Percentiles rank a stretch among this genome's conserved stretches.
These are phyloP conservation scores for Vanderwaltozyma yarrowii DNA, from an alignment of 805 yeast species.

Conservation along the genomic window DNA sequence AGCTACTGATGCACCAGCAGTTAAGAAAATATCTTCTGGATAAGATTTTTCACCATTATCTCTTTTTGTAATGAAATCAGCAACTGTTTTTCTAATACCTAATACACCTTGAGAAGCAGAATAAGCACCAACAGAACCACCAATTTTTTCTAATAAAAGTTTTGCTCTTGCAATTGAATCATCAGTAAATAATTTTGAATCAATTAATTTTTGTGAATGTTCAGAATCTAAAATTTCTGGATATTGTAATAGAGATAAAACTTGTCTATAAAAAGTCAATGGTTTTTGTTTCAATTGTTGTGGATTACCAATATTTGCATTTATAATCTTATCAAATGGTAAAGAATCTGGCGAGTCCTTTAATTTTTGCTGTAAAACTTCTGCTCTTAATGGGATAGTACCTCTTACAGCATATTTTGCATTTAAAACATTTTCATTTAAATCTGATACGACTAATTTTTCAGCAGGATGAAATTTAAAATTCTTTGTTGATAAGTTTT, in stretches of 20 bases:
- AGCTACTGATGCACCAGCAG: slow-evolving; percentile 93
- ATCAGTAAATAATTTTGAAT: slow-evolving; percentile 32
- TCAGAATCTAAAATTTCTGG: slow-evolving; percentile 48
- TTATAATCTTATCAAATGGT: slow-evolving; percentile 71
- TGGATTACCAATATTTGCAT: slow-evolving; percentile 95
- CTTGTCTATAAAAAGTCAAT: slow-evolving; percentile 89
- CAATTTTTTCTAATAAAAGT: slow-evolving; percentile 43
- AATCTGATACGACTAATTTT: slow-evolving; percentile 37
- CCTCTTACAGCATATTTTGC: slow-evolving; percentile 98
- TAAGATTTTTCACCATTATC: slow-evolving; percentile 65
- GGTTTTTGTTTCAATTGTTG: slow-evolving; percentile 95
- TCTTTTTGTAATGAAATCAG: slow-evolving; percentile 65
- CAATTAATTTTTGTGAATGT: slow-evolving; percentile 3
- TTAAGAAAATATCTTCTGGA: slow-evolving; percentile 68
- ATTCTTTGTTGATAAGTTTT: background rate
- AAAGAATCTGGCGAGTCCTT: slow-evolving; percentile 45
- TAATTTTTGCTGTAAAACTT: slow-evolving; percentile 57
- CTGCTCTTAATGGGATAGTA: slow-evolving; percentile 85
- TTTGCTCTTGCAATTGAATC: slow-evolving; percentile 73
- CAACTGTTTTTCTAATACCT: slow-evolving; percentile 64
- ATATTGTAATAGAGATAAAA: slow-evolving; percentile 73
- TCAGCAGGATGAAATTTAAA: slow-evolving; percentile 3
- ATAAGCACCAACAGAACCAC: slow-evolving; percentile 87
- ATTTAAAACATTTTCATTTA: slow-evolving; percentile 64
- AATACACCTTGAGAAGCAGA: slow-evolving; percentile 86